These are phyloP conservation scores for Quillaja saponaria DNA, from an alignment of 306 rosid genomes.

Conservation along the genomic window DNA sequence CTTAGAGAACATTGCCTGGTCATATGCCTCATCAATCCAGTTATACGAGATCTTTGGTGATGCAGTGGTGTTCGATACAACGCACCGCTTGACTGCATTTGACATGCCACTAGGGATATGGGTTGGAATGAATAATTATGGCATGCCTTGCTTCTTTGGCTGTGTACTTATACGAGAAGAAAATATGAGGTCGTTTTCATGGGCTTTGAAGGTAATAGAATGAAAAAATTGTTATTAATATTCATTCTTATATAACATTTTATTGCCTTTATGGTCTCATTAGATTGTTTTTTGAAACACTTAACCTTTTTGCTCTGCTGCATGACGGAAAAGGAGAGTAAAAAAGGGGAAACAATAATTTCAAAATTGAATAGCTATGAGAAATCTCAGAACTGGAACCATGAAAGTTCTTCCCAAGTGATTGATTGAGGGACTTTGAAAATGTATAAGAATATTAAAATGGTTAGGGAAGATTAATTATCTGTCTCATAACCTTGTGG, in stretches of 20 bases:
- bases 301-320: background rate
- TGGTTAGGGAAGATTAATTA: no score
- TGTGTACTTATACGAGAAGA: conserved; percentile 86
- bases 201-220: conserved; percentile 83
- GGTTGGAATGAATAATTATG: conserved; percentile 95
- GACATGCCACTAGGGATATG: conserved; percentile 96
- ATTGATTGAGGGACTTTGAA: no score
- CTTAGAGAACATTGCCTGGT: conserved; percentile 89
- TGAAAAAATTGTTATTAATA: conserved; percentile 19
- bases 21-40: conserved; percentile 86
- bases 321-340: conserved; percentile 23
- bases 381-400: no score
- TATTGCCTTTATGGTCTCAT: conserved; percentile 11
- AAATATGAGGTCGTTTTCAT: conserved; percentile 71
- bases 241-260: conserved; percentile 1
- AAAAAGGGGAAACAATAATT: conserved; percentile 8
- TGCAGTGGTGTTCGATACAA: conserved; percentile 88
- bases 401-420: no score
- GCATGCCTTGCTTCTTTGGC: conserved; percentile 98
- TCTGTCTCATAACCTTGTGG: no score
- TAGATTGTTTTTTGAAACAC: conserved; percentile 20
- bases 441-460: no score
- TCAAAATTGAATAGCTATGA: conserved; percentile 24
- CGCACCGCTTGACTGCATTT: conserved; percentile 83
- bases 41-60: conserved; percentile 86